These are phyloP conservation scores for Gossypium anomalum DNA, from an alignment of 345 rosid genomes.

Conservation along the genomic window DNA sequence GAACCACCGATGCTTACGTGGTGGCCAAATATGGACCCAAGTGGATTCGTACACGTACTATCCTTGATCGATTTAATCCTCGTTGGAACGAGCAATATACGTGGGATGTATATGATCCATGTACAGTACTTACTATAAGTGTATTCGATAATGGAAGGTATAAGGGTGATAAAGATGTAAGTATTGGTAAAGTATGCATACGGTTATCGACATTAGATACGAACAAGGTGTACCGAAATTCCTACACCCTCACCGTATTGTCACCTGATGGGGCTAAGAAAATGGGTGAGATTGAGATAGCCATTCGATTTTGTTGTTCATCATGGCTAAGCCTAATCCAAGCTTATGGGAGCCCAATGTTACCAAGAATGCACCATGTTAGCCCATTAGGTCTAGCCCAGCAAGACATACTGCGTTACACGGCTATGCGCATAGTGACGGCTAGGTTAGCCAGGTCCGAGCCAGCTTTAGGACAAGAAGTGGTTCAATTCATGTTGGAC, in stretches of 20 bases:
- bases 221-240: conserved; percentile 57
- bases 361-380: conserved; percentile 80
- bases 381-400: conserved; percentile 69
- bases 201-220: conserved; percentile 79
- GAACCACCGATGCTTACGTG: conserved; percentile 82
- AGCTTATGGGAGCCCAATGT: conserved; percentile 65
- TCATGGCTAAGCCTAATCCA: conserved; percentile 76
- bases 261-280: conserved; percentile 74
- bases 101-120: conserved; percentile 86
- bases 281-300: conserved; percentile 88
- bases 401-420: conserved; percentile 78
- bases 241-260: conserved; percentile 52
- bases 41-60: conserved; percentile 84
- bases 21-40: conserved; percentile 92
- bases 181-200: conserved; percentile 65
- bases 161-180: conserved; percentile 49
- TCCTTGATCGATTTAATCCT: conserved; percentile 83
- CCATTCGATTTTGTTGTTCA: conserved; percentile 67
- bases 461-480: conserved; percentile 79
- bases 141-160: conserved; percentile 77
- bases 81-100: conserved; percentile 94
- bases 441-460: conserved; percentile 66
- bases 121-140: conserved; percentile 76
- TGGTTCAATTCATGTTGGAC: conserved; percentile 64
- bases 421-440: conserved; percentile 80